Percentiles rank a stretch among this genome's conserved stretches.
These are phyloP conservation scores for Penicillium sclerotigenum DNA, from an alignment of 2,329 filamentous ascomycete genomes.

Conservation along the genomic window DNA sequence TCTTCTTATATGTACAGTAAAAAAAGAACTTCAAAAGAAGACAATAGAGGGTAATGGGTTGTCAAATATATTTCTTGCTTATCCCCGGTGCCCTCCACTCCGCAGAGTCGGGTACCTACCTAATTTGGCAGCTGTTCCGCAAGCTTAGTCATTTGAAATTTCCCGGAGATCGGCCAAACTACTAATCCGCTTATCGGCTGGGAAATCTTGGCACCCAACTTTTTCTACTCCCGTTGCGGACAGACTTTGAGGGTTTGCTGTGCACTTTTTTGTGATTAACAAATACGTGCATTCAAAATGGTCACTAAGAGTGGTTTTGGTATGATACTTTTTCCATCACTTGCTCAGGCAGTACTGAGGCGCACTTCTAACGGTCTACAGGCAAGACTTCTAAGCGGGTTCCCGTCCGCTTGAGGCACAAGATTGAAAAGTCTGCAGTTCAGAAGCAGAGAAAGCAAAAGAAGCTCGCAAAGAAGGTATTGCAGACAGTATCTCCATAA, in stretches of 20 bases:
- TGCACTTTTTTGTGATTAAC: conserved; percentile 14
- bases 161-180: conserved; percentile 35
- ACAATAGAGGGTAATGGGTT: not conserved
- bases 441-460: conserved; percentile 87
- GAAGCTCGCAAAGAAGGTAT: conserved; percentile 80
- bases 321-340: conserved; percentile 18
- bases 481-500: not conserved
- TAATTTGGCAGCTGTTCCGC: conserved; percentile 15
- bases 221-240: conserved; percentile 24
- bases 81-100: not conserved
- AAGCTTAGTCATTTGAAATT: not conserved
- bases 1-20: too few species aligned
- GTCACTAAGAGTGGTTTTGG: conserved; percentile 35
- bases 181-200: conserved; percentile 35
- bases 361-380: conserved; percentile 38
- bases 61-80: conserved; percentile 1
- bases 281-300: conserved; percentile 31
- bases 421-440: conserved; percentile 88
- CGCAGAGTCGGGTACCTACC: conserved; percentile 1
- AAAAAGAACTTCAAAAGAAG: not conserved
- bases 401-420: conserved; percentile 84
- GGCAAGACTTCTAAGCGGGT: conserved; percentile 94
- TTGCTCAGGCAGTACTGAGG: not conserved
- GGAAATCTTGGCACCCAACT: conserved; percentile 36
- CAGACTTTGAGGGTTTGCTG: conserved; percentile 10